Percentiles rank a stretch among this genome's conserved stretches.
Evolutionary conservation across 345 rosid genomes (phyloP).

Genomic region (Populus pruinosa): DNA sequence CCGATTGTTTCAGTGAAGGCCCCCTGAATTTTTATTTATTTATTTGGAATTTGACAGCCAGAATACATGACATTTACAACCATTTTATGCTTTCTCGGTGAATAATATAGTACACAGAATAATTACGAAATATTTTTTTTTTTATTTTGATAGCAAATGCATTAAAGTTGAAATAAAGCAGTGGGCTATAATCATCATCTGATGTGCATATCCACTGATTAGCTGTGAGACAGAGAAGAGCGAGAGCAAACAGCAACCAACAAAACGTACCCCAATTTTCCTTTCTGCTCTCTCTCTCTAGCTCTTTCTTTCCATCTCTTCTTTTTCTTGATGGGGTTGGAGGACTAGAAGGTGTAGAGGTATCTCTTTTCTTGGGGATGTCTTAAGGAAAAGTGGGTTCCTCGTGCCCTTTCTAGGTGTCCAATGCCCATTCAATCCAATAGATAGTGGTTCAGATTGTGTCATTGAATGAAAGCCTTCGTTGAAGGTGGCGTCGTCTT

Average conservation of each 20-base stretch:
- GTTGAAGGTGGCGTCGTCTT: slow-evolving; percentile 23
- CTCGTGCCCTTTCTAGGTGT: slow-evolving; percentile 32
- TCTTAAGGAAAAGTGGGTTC: slow-evolving; percentile 25
- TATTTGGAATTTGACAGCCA: not conserved
- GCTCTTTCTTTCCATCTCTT: not conserved
- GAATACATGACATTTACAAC: not conserved
- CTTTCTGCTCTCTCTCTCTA: not conserved
- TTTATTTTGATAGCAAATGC: not conserved
- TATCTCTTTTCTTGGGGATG: slow-evolving; percentile 12
- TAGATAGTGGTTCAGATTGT: slow-evolving; percentile 30
- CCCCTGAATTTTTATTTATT: no score
- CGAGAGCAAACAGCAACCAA: no score
- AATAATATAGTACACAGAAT: not conserved
- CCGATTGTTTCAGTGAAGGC: no score
- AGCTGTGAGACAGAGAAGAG: no score
- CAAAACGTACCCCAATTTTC: not conserved
- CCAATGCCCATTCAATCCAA: slow-evolving; percentile 23
- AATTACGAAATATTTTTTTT: not conserved
- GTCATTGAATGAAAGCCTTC: slow-evolving; percentile 12
- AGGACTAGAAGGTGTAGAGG: not conserved
- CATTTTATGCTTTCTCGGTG: not conserved
- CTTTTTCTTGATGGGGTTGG: not conserved
- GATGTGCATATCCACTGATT: not conserved
- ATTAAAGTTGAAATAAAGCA: slow-evolving; percentile 1
- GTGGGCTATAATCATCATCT: slow-evolving; percentile 13